Base-by-base conservation (phyloP, 2,329 filamentous ascomycete species). In the Cyphellophora attinorum region DNA sequence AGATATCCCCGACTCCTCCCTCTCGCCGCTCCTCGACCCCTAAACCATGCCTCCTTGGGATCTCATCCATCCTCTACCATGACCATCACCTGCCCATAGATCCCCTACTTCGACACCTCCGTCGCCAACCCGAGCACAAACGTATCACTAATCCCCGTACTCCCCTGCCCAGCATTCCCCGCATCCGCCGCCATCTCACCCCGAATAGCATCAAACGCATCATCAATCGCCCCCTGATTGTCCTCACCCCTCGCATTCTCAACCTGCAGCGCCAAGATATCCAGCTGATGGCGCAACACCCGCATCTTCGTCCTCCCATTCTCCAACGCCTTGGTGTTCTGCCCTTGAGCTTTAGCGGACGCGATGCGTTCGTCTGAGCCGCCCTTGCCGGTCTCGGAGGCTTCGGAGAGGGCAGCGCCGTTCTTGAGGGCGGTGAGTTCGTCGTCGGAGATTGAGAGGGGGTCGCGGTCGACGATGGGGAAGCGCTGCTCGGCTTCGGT, bases 301-400 rank as follows among this genome's bases (percentile, higher is more conserved):
- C 74, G 74, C 59, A 74, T 75, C 63, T 74, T 73, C 49, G 65
- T 74, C 58, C 74, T 74, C 47, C 71, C 70, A 33, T 60, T 60
- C 55, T 70, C 58, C 11, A 74, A 58, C 8, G 67, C 65, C 25
- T 58, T 64, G 0, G 58, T 62, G 10, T 57, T 51, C 13, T 55
- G 57, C n/a, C n/a, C n/a, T n/a, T n/a, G n/a, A 17, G 54, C 57
- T 15, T 53, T 60, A 6, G 69, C 68, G 3, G 61, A 63, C 10
- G 54, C 59, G 39, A 72, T 67, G 25, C 69, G 64, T 11, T 67
- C 61, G 55, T 76, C 72, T 59, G 74, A 76, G 21, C 62, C 64
- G 10, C 40, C 40, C 5, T 34, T 35, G 6, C 44, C 49, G 0
- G 58, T 58, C 55, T 76, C 72, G n/a, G 72, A 71, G 15, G 57